Evolutionary conservation across 2,329 filamentous ascomycete species (phyloP).

Genomic region (Coniochaeta ligniaria): DNA sequence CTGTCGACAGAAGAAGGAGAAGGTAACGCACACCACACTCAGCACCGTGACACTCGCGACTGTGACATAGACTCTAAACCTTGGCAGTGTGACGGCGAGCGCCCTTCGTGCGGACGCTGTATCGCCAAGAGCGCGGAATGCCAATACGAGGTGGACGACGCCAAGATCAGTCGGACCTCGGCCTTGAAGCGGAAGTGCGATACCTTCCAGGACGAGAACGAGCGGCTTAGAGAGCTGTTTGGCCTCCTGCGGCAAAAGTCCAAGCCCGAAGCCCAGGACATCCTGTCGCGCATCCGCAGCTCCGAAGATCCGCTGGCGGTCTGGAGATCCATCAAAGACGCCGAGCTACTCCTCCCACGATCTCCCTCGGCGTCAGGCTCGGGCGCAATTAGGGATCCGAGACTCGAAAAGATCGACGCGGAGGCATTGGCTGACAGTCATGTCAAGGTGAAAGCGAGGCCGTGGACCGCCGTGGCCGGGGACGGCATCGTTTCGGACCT

Average conservation of each 20-base stretch:
- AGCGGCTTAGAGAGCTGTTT: slow-evolving; percentile 11
- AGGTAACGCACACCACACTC: not conserved
- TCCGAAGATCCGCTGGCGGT: slow-evolving; percentile 7
- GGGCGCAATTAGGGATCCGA: slow-evolving; percentile 1
- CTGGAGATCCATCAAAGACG: slow-evolving; percentile 10
- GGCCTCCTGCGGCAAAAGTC: slow-evolving; percentile 9
- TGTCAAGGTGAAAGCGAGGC: slow-evolving; percentile 18
- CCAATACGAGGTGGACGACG: slow-evolving; percentile 9
- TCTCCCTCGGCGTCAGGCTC: slow-evolving; percentile 3
- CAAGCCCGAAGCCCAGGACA: slow-evolving; percentile 12
- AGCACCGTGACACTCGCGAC: too few relatives aligned
- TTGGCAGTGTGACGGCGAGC: slow-evolving; percentile 7
- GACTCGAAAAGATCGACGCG: slow-evolving; percentile 9
- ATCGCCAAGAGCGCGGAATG: slow-evolving; percentile 4
- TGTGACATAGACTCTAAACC: not conserved
- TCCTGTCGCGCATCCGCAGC: slow-evolving; percentile 11
- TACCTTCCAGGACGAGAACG: slow-evolving; percentile 9
- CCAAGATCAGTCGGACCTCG: slow-evolving; percentile 6
- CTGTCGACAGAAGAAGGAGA: slow-evolving; percentile 1
- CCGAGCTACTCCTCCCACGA: slow-evolving; percentile 12
- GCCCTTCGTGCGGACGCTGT: slow-evolving; percentile 8
- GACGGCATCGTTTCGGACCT: slow-evolving; percentile 23
- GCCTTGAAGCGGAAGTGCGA: slow-evolving; percentile 12
- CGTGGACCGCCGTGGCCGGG: slow-evolving; percentile 21
- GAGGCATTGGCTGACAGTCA: slow-evolving; percentile 10